These are phyloP conservation scores for Dicorynia guianensis DNA, from an alignment of 306 rosid species.

Conservation along the genomic window DNA sequence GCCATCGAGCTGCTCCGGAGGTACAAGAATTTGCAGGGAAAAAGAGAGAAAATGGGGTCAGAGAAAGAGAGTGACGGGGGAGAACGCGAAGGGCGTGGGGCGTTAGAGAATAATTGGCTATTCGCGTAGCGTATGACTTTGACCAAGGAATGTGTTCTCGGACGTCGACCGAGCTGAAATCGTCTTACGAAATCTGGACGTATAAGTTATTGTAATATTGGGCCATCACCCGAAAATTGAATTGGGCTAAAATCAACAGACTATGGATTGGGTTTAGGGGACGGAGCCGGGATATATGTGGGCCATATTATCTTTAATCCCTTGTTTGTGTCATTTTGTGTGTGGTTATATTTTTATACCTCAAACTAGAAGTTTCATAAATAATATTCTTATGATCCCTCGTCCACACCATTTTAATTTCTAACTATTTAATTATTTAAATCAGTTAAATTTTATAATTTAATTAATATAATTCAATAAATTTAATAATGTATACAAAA, in stretches of 20 bases:
- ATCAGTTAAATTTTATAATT: too few species aligned
- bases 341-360: too few species aligned
- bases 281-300: neutral
- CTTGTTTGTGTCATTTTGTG: too few species aligned
- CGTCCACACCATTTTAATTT: too few species aligned
- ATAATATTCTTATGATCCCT: too few species aligned
- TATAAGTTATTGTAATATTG: too few species aligned
- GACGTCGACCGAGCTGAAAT: neutral
- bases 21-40: slow-evolving; percentile 23
- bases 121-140: neutral
- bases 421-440: too few species aligned
- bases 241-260: neutral
- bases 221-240: too few species aligned
- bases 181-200: neutral
- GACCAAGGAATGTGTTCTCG: neutral
- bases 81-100: slow-evolving; percentile 36
- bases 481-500: too few species aligned
- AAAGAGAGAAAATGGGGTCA: slow-evolving; percentile 23
- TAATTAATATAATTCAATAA: too few species aligned
- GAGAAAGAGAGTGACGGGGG: slow-evolving; percentile 23
- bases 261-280: neutral
- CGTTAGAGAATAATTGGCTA: slow-evolving; percentile 7
- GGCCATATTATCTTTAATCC: too few species aligned
- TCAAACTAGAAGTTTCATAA: too few species aligned
- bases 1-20: slow-evolving; percentile 44